Evolutionary conservation across 169 alveolate species (phyloP), one percentile per base, ranked within the genome.

Genomic region (Plasmodium vivax): DNA sequence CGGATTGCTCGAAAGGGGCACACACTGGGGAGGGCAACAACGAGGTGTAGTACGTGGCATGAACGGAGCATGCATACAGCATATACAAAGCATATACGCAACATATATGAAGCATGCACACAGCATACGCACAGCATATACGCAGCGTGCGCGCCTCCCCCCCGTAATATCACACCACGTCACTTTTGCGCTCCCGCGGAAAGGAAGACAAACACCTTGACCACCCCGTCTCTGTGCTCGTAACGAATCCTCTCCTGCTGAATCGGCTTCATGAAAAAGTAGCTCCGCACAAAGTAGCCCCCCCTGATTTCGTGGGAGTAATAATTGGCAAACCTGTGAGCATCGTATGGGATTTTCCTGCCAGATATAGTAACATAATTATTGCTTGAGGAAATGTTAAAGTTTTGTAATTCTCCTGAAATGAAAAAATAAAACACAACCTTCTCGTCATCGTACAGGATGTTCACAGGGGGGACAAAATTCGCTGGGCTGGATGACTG

Each of bases 331-430:
- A 36, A 71, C 32, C 54, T 72, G 16, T 82, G 92, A n/a, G 16
- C 43, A 10, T 81, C 85, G 51, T 91, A 91, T 1, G 95, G 95
- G 30, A 91, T 47, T 47, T 91, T 91, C 56, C 54, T 72, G n/a
- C 95, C 95, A 30, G 95, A 91, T 82, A 91, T 82, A 19, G 95
- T 91, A 23, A 91, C 32, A 47, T 91, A 68, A 91, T 91, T 91
- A 91, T 81, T 72, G 38, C 34, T 82, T 51, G 82, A 32, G 1
- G 74, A n/a, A 82, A 91, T 54, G 47, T 72, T 82, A 82, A 91
- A 82, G 41, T 91, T 91, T 58, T 91, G 38, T 47, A 91, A 68
- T 41, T 91, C 68, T 30, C 95, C 95, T 10, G 95, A 91, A 71
- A 91, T 82, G 58, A 81, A 91, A 91, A 91, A 91, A 71, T 68